phyloP scores from a whole-genome alignment of 2,329 filamentous ascomycete genomes.

The Paraconiothyrium brasiliense region DNA sequence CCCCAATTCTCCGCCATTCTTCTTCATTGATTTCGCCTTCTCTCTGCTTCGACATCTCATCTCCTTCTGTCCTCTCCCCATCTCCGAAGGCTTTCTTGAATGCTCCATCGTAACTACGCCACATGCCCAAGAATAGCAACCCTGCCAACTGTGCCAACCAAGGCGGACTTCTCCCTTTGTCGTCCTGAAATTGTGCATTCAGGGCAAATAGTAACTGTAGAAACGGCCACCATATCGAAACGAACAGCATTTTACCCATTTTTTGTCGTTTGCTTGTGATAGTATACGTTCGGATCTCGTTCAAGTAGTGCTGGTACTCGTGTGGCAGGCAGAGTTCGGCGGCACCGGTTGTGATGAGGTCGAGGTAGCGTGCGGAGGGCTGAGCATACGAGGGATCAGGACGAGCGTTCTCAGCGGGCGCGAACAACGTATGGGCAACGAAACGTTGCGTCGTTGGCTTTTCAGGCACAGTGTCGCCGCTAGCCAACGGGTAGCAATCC shows the following conservation, averaged over 20 bases:
- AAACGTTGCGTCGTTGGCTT: conserved; percentile 71
- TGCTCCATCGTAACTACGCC: conserved; percentile 70
- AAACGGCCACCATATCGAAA: conserved; percentile 66
- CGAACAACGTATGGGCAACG: conserved; percentile 27
- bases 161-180: conserved; percentile 71
- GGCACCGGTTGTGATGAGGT: conserved; percentile 80
- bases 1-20: conserved; percentile 11
- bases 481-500: conserved; percentile 75
- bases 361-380: conserved; percentile 83
- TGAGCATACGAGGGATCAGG: conserved; percentile 79
- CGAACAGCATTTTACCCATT: conserved; percentile 71
- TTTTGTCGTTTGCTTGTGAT: conserved; percentile 73
- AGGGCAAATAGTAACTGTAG: conserved; percentile 64
- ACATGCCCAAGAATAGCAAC: conserved; percentile 66
- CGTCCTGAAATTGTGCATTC: conserved; percentile 64
- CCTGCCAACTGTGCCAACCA: conserved; percentile 70
- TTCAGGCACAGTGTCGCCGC: conserved; percentile 68
- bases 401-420: conserved; percentile 52
- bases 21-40: neutral
- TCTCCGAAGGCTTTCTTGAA: conserved; percentile 81
- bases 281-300: conserved; percentile 73
- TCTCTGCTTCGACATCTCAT: conserved; percentile 22
- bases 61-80: conserved; percentile 72
- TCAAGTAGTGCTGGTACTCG: conserved; percentile 80
- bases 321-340: conserved; percentile 80